Base-by-base conservation (phyloP, 306 rosid species). In the Parietaria judaica region DNA sequence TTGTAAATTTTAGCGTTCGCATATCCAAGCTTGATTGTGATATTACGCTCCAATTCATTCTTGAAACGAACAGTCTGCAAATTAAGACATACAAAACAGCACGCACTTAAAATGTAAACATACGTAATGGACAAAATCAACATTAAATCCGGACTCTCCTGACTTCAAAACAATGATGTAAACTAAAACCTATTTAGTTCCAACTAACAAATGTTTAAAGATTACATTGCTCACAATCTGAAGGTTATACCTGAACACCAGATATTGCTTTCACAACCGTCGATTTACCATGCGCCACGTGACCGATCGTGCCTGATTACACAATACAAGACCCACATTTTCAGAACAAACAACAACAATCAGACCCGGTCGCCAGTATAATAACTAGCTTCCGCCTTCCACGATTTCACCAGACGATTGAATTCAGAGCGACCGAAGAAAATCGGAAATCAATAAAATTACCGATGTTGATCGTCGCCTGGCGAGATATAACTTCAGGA, bases 231-330 rank as follows among this genome's bases (percentile, higher is more conserved):
- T 23, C 31, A 23, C 31, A 23, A 23, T 23, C 31, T 23, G 31
- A 23, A 23, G 31, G 31, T 23, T 23, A 23, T 58, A 77, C 96
- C 98, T 91, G 96, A 71, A 91, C 96, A 64, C 98, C 98, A 16
- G 98, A 91, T 72, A 91, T 88, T 60, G 98, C 98, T 74, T 91
- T 88, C 52, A 91, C 98, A 16, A 91, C 95, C 0, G 98, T 91
- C 1, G 98, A 91, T 76, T 91, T 91, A 11, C 98, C 98, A 73
- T 91, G 98, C 4, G 98, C 98, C 90, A 91, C 98, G 52, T 91
- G 98, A 60, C 98, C 98, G 0, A 91, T 91, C 56, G 98, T 91
- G 15, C 96, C 98, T 91, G 83, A 54, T 41, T 80, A 56, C 49
- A 56, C 36, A 58, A 8, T 17, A 57, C 36, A 46, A 3, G 23